Evolutionary conservation across 169 alveolate genomes (phyloP), one percentile per base, ranked within the genome.

Genomic region (Cyclospora cayetanensis): DNA sequence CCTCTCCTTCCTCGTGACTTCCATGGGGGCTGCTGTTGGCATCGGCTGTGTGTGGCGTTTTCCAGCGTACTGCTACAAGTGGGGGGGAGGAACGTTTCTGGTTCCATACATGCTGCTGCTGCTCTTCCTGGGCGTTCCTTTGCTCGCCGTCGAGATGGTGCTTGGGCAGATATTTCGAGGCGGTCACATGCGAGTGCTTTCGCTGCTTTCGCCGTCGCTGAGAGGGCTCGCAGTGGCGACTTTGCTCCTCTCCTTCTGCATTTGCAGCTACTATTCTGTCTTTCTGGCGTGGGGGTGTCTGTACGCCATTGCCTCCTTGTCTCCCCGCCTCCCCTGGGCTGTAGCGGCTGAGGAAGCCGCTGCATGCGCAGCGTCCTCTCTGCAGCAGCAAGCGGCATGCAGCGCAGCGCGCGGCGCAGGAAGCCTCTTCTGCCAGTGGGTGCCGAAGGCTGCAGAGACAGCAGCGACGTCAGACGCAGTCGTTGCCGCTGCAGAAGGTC

Each of bases 41-140:
- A 68, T 86, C 34, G 92, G 92, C 15, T 86, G 77, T 35, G 86
- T 72, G 31, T 88, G 92, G 88, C 1, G 92, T 0, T 88, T 88
- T 31, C 92, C 92, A 9, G 2, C 65, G 18, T 72, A 72, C 63
- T 88, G 88, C 43, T 88, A 35, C 76, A 88, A 72, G 50, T 88
- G 77, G 55, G 92, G 92, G 11, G 92, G 92, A 11, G 87, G 79
- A 1, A 31, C 80, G 55, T 88, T 88, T 15, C 39, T 72, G 2
- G 34, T 50, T 29, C 52, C 80, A 2, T 88, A 72, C 42, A 0
- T 88, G 50, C 68, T 88, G 80, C 34, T 72, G 77, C 80, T 88
- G 66, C 39, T 88, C 53, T n/a, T 88, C 39, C 52, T 88, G 4
- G 87, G 92, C 37, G 15, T 88, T 34, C 92, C 92, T 27, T 46